Evolutionary conservation across 495 filamentous ascomycete genomes (phyloP).

Genomic region (Penicillium egyptiacum): DNA sequence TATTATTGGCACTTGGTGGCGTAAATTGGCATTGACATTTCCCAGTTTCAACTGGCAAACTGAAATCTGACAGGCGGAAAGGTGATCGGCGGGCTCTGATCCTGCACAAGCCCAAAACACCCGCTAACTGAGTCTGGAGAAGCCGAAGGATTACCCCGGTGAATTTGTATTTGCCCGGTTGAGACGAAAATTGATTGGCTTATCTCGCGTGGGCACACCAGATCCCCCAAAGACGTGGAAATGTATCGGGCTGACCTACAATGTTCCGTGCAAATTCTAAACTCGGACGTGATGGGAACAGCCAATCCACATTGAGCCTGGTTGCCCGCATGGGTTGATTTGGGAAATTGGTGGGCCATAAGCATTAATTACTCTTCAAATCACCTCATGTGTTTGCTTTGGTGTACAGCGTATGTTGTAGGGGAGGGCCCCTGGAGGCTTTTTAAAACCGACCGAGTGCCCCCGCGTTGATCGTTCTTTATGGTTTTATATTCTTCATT

Average conservation of each 20-base stretch:
- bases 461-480: constrained; percentile 15
- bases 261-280: constrained; percentile 9
- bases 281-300: background rate
- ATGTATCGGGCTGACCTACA: background rate
- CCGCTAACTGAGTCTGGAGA: constrained; percentile 25
- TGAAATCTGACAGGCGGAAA: constrained; percentile 15
- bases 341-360: constrained; percentile 9
- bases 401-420: background rate
- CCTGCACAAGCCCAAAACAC: background rate
- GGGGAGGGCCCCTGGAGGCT: constrained; percentile 7
- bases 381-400: constrained; percentile 4
- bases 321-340: background rate
- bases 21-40: constrained; percentile 4
- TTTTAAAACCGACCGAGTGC: constrained; percentile 23
- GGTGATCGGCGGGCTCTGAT: constrained; percentile 18
- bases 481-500: constrained; percentile 11
- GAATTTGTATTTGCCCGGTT: background rate
- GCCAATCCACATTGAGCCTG: background rate
- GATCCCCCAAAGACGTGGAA: background rate
- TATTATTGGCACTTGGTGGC: constrained; percentile 3
- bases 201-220: background rate
- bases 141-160: constrained; percentile 8
- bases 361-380: constrained; percentile 10
- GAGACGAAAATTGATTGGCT: background rate
- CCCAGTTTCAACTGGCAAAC: constrained; percentile 7